Percentiles rank a stretch among this genome's conserved stretches.
phyloP scores from a whole-genome alignment of 163 green algal species.

The Prototheca stagnorum region DNA sequence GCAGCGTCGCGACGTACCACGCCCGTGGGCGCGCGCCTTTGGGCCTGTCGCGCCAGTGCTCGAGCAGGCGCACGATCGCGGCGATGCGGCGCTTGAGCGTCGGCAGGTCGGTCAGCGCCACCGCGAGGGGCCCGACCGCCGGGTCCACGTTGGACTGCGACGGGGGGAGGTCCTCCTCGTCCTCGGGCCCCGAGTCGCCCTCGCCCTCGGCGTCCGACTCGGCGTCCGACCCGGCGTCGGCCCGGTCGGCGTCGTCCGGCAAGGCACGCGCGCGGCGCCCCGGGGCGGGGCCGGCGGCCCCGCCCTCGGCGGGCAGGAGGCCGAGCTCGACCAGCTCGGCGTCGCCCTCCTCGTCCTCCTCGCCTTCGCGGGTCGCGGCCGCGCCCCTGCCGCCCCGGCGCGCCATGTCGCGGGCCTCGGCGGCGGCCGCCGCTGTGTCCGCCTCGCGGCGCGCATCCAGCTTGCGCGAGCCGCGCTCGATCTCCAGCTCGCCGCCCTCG shows the following conservation, averaged over 20 bases:
- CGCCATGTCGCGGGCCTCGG: conserved; percentile 27
- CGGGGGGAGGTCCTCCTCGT: conserved; percentile 4
- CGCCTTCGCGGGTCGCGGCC: too few species aligned
- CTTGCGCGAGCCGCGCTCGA: conserved; percentile 16
- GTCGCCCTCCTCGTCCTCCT: too few species aligned
- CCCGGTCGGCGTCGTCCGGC: too few species aligned
- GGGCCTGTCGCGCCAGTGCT: conserved; percentile 55
- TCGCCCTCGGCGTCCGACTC: too few species aligned
- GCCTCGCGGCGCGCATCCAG: conserved; percentile 24
- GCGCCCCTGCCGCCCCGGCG: too few species aligned
- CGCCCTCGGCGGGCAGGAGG: neutral
- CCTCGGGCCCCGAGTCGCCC: neutral
- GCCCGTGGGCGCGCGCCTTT: conserved; percentile 28
- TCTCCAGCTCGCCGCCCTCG: conserved; percentile 11
- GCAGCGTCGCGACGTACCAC: conserved; percentile 73
- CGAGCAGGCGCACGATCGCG: conserved; percentile 63
- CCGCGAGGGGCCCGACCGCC: too few species aligned
- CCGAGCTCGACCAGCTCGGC: too few species aligned
- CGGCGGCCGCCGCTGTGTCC: conserved; percentile 24
- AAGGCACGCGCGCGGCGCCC: too few species aligned
- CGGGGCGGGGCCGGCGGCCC: too few species aligned
- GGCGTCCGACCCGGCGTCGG: too few species aligned
- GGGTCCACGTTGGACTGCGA: too few species aligned
- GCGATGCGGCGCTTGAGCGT: conserved; percentile 29
- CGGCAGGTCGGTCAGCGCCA: conserved; percentile 42